Conservation (phyloP, 2,329 filamentous ascomycete genomes). For the Epichloe scottii region DNA sequence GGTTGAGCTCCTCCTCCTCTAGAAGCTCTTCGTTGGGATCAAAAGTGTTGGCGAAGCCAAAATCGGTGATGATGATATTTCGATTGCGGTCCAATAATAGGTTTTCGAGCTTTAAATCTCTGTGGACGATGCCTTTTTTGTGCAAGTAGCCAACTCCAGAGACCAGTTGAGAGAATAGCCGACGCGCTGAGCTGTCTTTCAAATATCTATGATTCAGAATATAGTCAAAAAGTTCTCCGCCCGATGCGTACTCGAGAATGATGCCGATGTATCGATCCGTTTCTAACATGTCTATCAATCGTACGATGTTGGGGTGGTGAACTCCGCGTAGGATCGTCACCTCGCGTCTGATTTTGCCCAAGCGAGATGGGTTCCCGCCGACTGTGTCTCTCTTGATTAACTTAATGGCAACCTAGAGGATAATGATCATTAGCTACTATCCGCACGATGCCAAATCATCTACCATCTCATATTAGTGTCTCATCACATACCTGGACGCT, state of each 20-base stretch:
- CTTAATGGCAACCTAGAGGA: slow-evolving; percentile 81
- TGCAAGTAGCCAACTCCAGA: slow-evolving; percentile 96
- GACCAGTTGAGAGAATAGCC: slow-evolving; percentile 87
- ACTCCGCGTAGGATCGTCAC: slow-evolving; percentile 81
- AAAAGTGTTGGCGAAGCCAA: slow-evolving; percentile 97
- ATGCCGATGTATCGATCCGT: slow-evolving; percentile 96
- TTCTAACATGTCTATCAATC: slow-evolving; percentile 95
- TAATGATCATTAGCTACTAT: slow-evolving; percentile 8
- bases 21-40: slow-evolving; percentile 76
- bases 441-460: not conserved
- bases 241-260: slow-evolving; percentile 94
- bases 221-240: slow-evolving; percentile 95
- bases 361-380: slow-evolving; percentile 72
- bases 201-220: slow-evolving; percentile 94
- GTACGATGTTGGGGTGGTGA: slow-evolving; percentile 93
- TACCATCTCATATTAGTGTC: not conserved
- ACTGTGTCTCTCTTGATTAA: slow-evolving; percentile 87
- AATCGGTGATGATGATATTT: slow-evolving; percentile 99
- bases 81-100: slow-evolving; percentile 87
- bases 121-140: slow-evolving; percentile 96
- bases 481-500: slow-evolving; percentile 54
- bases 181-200: slow-evolving; percentile 81
- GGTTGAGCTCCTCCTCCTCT: slow-evolving; percentile 79
- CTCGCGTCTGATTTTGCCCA: slow-evolving; percentile 96
- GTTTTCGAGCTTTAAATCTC: slow-evolving; percentile 94